Conservation (phyloP, 495 filamentous ascomycete species). For the Immersiella caudata region DNA sequence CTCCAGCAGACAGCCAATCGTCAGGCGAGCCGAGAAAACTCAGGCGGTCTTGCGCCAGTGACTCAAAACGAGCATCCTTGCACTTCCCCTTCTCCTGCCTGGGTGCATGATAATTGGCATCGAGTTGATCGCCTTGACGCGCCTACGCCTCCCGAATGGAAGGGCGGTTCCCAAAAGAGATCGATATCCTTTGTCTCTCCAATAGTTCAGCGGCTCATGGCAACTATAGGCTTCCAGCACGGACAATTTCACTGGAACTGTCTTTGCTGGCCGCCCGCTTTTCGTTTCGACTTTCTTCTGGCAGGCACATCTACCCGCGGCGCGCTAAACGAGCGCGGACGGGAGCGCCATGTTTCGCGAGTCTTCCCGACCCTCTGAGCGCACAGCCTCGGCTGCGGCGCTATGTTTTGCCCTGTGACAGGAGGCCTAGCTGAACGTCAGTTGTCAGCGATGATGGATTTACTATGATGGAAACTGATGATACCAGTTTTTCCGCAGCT, state of each 20-base stretch:
- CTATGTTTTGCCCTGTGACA: neutral
- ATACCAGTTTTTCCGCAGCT: neutral
- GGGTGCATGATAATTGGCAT: conserved; percentile 27
- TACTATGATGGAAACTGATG: neutral
- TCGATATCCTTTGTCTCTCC: neutral
- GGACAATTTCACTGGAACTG: neutral
- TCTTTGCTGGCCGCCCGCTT: neutral
- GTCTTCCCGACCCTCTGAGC: neutral
- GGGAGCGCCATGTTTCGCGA: conserved; percentile 5
- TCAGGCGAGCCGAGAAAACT: conserved; percentile 16
- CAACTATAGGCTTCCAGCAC: neutral
- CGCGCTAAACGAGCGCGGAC: neutral
- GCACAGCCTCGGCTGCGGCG: neutral
- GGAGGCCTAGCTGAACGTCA: neutral
- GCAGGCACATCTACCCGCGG: neutral
- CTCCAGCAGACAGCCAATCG: conserved; percentile 29
- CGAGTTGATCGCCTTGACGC: conserved; percentile 15
- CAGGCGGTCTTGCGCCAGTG: conserved; percentile 26
- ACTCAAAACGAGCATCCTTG: conserved; percentile 31
- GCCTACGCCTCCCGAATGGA: conserved; percentile 9
- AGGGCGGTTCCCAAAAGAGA: conserved; percentile 11
- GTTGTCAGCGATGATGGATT: neutral
- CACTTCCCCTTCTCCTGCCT: conserved; percentile 24
- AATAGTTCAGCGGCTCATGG: neutral
- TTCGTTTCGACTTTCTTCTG: no score